A percentile compares a stretch with the other conserved stretches of the same genome.
Evolutionary conservation across 2,329 filamentous ascomycete species (phyloP).

Genomic region (Neurospora crassa): DNA sequence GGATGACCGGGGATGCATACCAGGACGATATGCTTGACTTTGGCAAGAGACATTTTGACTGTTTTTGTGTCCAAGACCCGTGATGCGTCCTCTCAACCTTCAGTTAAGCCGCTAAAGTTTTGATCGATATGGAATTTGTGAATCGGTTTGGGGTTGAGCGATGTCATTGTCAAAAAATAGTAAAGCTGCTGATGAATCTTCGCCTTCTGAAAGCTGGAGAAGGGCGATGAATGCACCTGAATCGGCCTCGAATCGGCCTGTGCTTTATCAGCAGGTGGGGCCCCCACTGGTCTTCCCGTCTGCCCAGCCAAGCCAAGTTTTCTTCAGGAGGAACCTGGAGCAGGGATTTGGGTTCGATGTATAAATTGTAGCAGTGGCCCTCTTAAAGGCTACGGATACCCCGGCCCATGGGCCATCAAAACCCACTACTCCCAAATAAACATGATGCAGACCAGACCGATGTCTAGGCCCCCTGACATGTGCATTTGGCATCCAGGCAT

Average conservation of each 20-base stretch:
- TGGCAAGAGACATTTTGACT: constrained; percentile 50
- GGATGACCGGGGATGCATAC: constrained; percentile 23
- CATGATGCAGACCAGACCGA: not conserved
- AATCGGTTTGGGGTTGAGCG: not conserved
- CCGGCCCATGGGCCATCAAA: not conserved
- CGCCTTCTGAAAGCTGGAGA: not conserved
- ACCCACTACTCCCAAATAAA: not conserved
- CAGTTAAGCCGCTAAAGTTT: not conserved
- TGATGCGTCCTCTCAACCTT: not conserved
- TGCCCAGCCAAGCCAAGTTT: not conserved
- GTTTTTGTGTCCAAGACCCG: not conserved
- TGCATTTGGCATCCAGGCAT: not conserved
- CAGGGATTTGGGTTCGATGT: not conserved
- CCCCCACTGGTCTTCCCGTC: not conserved
- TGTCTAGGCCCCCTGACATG: not conserved
- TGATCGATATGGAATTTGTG: not conserved
- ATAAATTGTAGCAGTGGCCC: not conserved
- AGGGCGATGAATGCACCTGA: not conserved
- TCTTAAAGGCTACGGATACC: not conserved
- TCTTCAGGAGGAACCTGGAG: not conserved
- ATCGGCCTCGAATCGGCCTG: not conserved
- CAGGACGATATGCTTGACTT: constrained; percentile 69
- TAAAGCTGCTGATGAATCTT: not conserved
- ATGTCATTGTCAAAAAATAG: not conserved
- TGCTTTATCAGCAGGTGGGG: not conserved